Evolutionary conservation across 2,329 filamentous ascomycete species (phyloP), one percentile per base, ranked within the genome.

Genomic region (Colletotrichum euphorbiae): DNA sequence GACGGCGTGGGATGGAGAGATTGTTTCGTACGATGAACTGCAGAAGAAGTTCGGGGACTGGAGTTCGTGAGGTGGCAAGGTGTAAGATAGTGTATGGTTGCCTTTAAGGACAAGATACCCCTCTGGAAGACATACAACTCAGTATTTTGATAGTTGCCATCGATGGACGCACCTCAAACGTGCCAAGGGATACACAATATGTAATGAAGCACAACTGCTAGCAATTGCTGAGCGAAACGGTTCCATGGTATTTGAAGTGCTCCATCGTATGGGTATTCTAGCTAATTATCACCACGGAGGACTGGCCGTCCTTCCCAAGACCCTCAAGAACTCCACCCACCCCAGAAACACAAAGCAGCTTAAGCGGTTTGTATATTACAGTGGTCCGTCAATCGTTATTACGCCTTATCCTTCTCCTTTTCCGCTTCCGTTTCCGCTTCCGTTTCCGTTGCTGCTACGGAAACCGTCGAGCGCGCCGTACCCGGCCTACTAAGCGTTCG

Each of bases 401-500:
- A 59, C 17, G 36, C 31, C 45, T 68, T 64, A 21, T 65, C 65
- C 17, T 38, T 50, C 6, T 59, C 42, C 43, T 48, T 48, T 15
- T 43, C 38, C 38, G 33, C 19, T 24, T 28, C 55, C 24, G 55
- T 48, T 15, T 43, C 38, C 38, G 33, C 19, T 24, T 28, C 55
- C 24, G 55, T 19, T 43, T 28, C 45, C 6, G 19, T 48, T 8
- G 31, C 38, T 9, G 50, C 56, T 19, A 66, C 61, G 70, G 76
- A 76, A 38, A 71, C 72, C 19, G 72, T 73, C 38, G 77, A 81
- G 7, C 77, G 73, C 3, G 73, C 76, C 8, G 81, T 83, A 4
- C 79, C 81, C 1, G 84, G 82, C 42, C 84, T 77, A 60, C 78
- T 80, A 17, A 79, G 72, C 4, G 80, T 77, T 40, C 79, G 78